Evolutionary conservation across 345 rosid genomes (phyloP).

Genomic region (Cochlearia excelsa): DNA sequence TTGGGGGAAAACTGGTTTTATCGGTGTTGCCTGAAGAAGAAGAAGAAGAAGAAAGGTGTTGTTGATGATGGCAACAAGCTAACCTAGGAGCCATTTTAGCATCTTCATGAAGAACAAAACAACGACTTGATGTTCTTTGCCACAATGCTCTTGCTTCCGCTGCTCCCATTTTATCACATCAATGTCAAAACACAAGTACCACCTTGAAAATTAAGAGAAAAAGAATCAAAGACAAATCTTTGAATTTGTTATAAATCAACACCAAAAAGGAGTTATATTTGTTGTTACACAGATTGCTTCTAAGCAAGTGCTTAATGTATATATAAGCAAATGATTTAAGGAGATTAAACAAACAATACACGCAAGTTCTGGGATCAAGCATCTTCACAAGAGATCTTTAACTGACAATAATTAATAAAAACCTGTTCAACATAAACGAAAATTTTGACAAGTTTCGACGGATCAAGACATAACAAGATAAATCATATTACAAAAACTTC

Average conservation of each 20-base stretch:
- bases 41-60: neutral
- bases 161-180: slow-evolving; percentile 62
- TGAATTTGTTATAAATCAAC: neutral
- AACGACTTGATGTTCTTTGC: slow-evolving; percentile 88
- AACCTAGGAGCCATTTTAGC: slow-evolving; percentile 88
- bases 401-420: neutral
- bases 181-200: slow-evolving; percentile 8
- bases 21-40: slow-evolving; percentile 47
- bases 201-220: neutral
- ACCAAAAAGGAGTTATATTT: neutral
- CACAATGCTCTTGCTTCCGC: slow-evolving; percentile 85
- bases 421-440: slow-evolving; percentile 10
- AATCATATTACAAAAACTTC: slow-evolving; percentile 2
- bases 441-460: neutral
- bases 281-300: slow-evolving; percentile 32
- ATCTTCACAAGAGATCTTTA: slow-evolving; percentile 1
- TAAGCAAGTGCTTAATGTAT: slow-evolving; percentile 24
- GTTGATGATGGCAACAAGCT: slow-evolving; percentile 69
- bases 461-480: neutral
- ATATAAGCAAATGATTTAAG: slow-evolving; percentile 22
- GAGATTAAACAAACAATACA: slow-evolving; percentile 10
- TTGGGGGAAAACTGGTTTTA: slow-evolving; percentile 39
- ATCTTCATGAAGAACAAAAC: slow-evolving; percentile 78
- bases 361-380: slow-evolving; percentile 31
- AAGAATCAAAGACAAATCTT: neutral